These are phyloP conservation scores for Calocybe indica DNA, from an alignment of 768 basidiomycete genomes.

Conservation along the genomic window DNA sequence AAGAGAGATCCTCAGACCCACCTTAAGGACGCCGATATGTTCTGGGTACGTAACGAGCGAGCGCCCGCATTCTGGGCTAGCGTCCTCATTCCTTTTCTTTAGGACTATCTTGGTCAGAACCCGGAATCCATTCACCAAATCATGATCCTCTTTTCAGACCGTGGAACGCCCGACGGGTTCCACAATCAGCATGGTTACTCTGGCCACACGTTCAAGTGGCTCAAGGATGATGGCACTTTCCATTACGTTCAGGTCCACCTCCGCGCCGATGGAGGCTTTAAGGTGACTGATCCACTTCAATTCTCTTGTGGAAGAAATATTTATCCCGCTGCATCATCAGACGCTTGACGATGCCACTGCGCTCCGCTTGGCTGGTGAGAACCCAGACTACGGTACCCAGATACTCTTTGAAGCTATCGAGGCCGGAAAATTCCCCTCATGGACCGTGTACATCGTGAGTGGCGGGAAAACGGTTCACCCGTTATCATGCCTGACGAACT, in stretches of 20 bases:
- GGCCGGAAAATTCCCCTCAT: slow-evolving; percentile 71
- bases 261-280: slow-evolving; percentile 74
- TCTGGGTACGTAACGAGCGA: slow-evolving; percentile 49
- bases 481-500: not conserved
- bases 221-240: slow-evolving; percentile 79
- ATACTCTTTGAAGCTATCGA: slow-evolving; percentile 81
- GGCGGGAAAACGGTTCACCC: too few relatives aligned
- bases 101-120: slow-evolving; percentile 88
- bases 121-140: slow-evolving; percentile 87
- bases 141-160: slow-evolving; percentile 91
- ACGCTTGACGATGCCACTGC: slow-evolving; percentile 70
- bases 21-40: slow-evolving; percentile 81
- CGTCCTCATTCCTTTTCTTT: slow-evolving; percentile 11
- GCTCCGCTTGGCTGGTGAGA: slow-evolving; percentile 56
- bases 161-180: slow-evolving; percentile 88
- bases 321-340: slow-evolving; percentile 21
- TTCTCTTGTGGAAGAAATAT: not conserved
- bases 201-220: slow-evolving; percentile 87
- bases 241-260: slow-evolving; percentile 87
- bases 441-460: slow-evolving; percentile 82
- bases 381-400: slow-evolving; percentile 83
- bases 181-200: slow-evolving; percentile 89
- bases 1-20: slow-evolving; percentile 92
- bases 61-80: not conserved
- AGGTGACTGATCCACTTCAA: slow-evolving; percentile 33